Percentiles rank a stretch among this genome's conserved stretches.
These are phyloP conservation scores for Protea cynaroides DNA, from an alignment of 164 flowering plant species.

Conservation along the genomic window DNA sequence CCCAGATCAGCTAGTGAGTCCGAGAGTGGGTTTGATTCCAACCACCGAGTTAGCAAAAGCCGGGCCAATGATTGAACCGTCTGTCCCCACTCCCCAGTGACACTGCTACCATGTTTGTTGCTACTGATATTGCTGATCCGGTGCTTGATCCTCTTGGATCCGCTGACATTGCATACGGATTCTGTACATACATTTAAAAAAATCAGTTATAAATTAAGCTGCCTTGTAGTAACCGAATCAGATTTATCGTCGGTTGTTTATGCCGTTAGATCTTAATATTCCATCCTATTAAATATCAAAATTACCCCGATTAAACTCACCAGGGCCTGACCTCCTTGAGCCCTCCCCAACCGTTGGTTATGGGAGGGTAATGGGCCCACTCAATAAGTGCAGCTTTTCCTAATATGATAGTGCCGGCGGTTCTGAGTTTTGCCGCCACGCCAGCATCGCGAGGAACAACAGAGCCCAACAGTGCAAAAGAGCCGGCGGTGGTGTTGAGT, in stretches of 20 bases:
- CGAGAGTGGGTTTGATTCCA: constrained; percentile 43
- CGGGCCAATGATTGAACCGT: constrained; percentile 36
- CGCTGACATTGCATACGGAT: constrained; percentile 26
- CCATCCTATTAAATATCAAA: too few relatives aligned
- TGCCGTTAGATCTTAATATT: too few relatives aligned
- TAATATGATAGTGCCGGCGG: constrained; percentile 21
- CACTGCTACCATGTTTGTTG: constrained; percentile 36
- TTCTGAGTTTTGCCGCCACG: constrained; percentile 21
- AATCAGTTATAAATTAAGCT: too few relatives aligned
- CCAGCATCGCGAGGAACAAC: constrained; percentile 15
- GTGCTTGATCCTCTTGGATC: constrained; percentile 37
- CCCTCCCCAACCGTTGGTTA: constrained; percentile 16
- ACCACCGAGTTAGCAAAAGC: constrained; percentile 25
- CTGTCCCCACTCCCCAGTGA: constrained; percentile 38
- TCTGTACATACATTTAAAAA: constrained; percentile 11
- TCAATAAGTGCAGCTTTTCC: constrained; percentile 29
- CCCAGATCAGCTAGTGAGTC: constrained; percentile 41
- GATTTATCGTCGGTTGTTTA: too few relatives aligned
- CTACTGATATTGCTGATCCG: constrained; percentile 35
- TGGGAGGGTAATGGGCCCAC: constrained; percentile 24
- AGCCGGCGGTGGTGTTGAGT: constrained; percentile 3
- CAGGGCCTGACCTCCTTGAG: constrained; percentile 24
- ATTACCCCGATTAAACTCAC: constrained; percentile 6
- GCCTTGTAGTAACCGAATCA: too few relatives aligned
- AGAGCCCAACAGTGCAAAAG: constrained; percentile 1